A percentile compares a stretch with the other conserved stretches of the same genome.
Conservation (phyloP, 805 yeast species). For the Metschnikowia koreensis region DNA sequence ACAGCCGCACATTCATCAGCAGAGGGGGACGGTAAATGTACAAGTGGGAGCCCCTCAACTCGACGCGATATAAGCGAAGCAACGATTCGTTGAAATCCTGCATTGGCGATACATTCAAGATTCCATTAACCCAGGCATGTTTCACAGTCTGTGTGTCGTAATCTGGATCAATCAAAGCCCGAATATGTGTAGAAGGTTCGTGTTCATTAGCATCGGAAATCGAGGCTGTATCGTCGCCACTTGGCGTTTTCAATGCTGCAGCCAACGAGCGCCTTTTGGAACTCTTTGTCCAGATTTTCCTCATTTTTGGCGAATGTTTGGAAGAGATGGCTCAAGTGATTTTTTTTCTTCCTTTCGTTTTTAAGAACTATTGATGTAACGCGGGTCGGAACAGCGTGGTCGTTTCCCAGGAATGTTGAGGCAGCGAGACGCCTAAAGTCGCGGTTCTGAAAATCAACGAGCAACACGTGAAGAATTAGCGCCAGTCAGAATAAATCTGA, state of each 20-base stretch:
- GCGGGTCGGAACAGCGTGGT: constrained; percentile 3
- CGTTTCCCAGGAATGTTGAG: background rate
- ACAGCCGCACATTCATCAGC: constrained; percentile 18
- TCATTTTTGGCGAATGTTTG: constrained; percentile 6
- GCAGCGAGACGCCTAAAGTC: background rate
- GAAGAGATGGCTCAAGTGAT: background rate
- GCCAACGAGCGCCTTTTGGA: constrained; percentile 18
- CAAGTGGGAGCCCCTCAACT: constrained; percentile 63
- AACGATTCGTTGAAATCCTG: constrained; percentile 25
- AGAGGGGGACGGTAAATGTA: constrained; percentile 43
- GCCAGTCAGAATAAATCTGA: background rate
- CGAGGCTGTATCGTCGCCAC: constrained; percentile 2
- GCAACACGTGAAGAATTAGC: background rate
- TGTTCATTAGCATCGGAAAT: constrained; percentile 4
- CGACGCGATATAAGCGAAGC: constrained; percentile 19
- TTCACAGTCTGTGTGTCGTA: constrained; percentile 33
- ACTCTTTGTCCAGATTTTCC: constrained; percentile 20
- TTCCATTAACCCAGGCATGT: constrained; percentile 39
- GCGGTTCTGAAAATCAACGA: background rate
- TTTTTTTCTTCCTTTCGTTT: background rate
- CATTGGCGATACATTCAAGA: constrained; percentile 31
- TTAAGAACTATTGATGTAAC: background rate
- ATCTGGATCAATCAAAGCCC: constrained; percentile 26
- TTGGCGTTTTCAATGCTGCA: constrained; percentile 5
- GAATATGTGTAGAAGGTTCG: constrained; percentile 14